A percentile compares a stretch with the other conserved stretches of the same genome.
phyloP scores from a whole-genome alignment of 1,139 yeast genomes.

The Scheffersomyces illinoinensis region DNA sequence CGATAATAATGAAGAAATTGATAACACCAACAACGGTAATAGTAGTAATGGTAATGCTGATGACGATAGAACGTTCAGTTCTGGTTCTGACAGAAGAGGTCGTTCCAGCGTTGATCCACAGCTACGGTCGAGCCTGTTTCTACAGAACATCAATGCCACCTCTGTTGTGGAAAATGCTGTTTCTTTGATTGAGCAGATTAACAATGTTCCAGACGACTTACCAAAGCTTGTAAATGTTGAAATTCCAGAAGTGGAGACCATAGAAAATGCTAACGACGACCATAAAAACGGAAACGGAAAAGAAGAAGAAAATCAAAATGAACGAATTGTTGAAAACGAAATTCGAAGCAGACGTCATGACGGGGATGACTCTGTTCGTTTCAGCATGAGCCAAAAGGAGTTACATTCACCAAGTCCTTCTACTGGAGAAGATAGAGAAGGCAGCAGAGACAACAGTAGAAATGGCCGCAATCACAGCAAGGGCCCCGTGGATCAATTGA shows the following conservation, averaged over 20 bases:
- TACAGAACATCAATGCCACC: neutral
- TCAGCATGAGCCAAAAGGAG: neutral
- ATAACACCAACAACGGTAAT: neutral
- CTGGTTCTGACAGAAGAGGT: neutral
- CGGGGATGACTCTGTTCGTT: neutral
- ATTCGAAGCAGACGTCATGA: neutral
- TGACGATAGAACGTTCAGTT: neutral
- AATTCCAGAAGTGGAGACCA: neutral
- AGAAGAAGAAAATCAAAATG: neutral
- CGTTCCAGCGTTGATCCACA: neutral
- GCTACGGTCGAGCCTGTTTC: neutral
- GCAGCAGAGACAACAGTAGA: neutral
- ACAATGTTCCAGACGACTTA: neutral
- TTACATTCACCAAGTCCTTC: neutral
- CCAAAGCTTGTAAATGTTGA: neutral
- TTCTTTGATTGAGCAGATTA: neutral
- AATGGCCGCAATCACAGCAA: neutral
- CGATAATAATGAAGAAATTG: slow-evolving; percentile 1
- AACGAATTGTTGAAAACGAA: neutral
- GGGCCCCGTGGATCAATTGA: neutral
- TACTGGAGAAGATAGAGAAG: neutral
- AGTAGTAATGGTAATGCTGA: neutral
- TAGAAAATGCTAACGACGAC: neutral
- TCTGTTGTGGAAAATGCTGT: neutral
- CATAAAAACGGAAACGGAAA: neutral